A percentile compares a stretch with the other conserved stretches of the same genome.
Conservation (phyloP, 148 eudicot genomes). For the Pharnaceum exiguum region DNA sequence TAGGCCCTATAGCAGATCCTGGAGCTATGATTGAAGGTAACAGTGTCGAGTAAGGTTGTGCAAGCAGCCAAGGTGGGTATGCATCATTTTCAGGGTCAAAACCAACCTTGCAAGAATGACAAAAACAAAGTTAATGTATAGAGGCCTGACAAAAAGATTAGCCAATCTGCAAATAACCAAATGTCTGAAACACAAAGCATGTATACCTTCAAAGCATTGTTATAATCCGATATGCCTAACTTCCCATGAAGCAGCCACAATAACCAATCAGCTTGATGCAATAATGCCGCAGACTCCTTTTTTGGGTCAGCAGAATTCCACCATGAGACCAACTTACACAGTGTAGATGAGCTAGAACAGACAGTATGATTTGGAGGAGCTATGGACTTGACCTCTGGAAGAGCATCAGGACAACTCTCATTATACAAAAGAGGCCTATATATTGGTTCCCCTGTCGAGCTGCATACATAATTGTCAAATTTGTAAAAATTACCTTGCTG, state of each 20-base stretch:
- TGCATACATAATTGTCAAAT: slow-evolving; percentile 34
- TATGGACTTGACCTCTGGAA: slow-evolving; percentile 71
- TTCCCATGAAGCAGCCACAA: slow-evolving; percentile 96
- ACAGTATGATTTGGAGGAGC: slow-evolving; percentile 94
- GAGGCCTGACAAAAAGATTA: background rate
- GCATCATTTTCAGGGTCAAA: slow-evolving; percentile 85
- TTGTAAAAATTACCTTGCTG: slow-evolving; percentile 6
- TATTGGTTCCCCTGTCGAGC: slow-evolving; percentile 77
- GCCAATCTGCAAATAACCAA: background rate
- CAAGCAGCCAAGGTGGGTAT: slow-evolving; percentile 79
- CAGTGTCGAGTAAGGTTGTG: slow-evolving; percentile 69
- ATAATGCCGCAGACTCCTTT: slow-evolving; percentile 57
- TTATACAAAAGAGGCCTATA: slow-evolving; percentile 76
- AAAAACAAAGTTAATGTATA: background rate
- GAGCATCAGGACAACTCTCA: slow-evolving; percentile 81
- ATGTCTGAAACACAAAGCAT: background rate
- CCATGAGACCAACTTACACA: slow-evolving; percentile 97
- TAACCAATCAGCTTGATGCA: slow-evolving; percentile 98
- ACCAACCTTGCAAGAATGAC: slow-evolving; percentile 55
- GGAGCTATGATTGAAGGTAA: slow-evolving; percentile 79
- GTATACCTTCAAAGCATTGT: slow-evolving; percentile 92
- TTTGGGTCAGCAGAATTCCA: slow-evolving; percentile 54
- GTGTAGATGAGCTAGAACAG: slow-evolving; percentile 83
- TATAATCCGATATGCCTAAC: slow-evolving; percentile 91
- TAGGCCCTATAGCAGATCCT: slow-evolving; percentile 57